These are phyloP conservation scores for Pachysandra terminalis DNA, from an alignment of 164 flowering plant genomes.

Conservation along the genomic window DNA sequence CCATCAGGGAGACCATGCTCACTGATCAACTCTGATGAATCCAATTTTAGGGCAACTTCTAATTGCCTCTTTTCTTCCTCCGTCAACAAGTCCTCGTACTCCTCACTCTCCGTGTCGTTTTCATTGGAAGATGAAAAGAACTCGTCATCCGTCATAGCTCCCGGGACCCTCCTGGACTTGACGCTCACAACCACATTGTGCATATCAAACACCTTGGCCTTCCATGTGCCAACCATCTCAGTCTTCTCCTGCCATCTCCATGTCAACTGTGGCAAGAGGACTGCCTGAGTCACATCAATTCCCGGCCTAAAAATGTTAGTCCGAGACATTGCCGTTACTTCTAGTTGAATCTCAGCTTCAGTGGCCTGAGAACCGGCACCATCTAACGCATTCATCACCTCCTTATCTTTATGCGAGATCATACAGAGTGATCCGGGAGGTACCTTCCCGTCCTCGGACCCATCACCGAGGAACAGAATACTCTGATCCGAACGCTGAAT, in stretches of 20 bases:
- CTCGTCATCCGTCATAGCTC: slow-evolving; percentile 27
- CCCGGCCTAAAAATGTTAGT: slow-evolving; percentile 24
- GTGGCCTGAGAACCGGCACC: slow-evolving; percentile 20
- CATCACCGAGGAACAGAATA: slow-evolving; percentile 26
- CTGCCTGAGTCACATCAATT: slow-evolving; percentile 27
- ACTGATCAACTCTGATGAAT: slow-evolving; percentile 28
- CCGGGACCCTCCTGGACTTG: slow-evolving; percentile 25
- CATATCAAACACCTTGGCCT: slow-evolving; percentile 26
- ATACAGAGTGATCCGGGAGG: slow-evolving; percentile 20
- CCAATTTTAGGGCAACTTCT: slow-evolving; percentile 60
- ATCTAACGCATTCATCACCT: slow-evolving; percentile 22
- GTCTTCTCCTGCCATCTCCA: slow-evolving; percentile 29
- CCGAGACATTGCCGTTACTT: slow-evolving; percentile 21
- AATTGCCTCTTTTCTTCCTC: slow-evolving; percentile 69
- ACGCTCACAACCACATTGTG: slow-evolving; percentile 25
- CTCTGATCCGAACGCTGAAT: slow-evolving; percentile 26
- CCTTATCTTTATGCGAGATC: slow-evolving; percentile 23
- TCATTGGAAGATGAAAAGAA: slow-evolving; percentile 14
- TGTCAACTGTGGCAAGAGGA: slow-evolving; percentile 21
- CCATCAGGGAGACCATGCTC: slow-evolving; percentile 26
- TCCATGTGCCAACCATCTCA: slow-evolving; percentile 26
- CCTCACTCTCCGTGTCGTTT: slow-evolving; percentile 63
- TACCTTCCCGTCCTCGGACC: slow-evolving; percentile 20
- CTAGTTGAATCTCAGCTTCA: slow-evolving; percentile 19
- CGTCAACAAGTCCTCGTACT: slow-evolving; percentile 52